These are phyloP conservation scores for Dactylellina drechsleri DNA, from an alignment of 2,329 filamentous ascomycete genomes.

Conservation along the genomic window DNA sequence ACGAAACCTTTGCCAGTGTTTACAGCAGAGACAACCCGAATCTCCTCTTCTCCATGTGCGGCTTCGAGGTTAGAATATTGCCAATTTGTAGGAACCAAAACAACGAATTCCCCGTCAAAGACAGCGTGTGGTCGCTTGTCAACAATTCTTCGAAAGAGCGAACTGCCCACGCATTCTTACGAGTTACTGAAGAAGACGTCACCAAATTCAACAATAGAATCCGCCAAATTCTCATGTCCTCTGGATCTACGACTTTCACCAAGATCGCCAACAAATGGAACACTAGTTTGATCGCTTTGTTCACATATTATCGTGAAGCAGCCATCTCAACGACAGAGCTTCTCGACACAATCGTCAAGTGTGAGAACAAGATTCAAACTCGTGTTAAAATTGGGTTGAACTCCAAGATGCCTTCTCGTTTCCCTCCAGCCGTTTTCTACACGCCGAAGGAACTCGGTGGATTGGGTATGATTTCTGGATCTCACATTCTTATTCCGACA, in stretches of 20 bases:
- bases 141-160: slow-evolving; percentile 97
- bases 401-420: slow-evolving; percentile 99
- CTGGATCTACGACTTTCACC: slow-evolving; percentile 98
- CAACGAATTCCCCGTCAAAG: slow-evolving; percentile 96
- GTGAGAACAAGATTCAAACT: slow-evolving; percentile 99
- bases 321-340: slow-evolving; percentile 94
- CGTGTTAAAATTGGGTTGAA: slow-evolving; percentile 98
- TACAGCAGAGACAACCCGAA: slow-evolving; percentile 99
- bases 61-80: slow-evolving; percentile 95
- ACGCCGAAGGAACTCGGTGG: slow-evolving; percentile 98
- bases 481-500: slow-evolving; percentile 94
- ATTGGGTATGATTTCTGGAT: slow-evolving; percentile 98
- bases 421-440: slow-evolving; percentile 98
- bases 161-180: slow-evolving; percentile 95
- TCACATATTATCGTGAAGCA: slow-evolving; percentile 98
- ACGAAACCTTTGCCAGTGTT: slow-evolving; percentile 97
- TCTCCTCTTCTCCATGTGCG: slow-evolving; percentile 94
- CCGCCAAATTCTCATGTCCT: slow-evolving; percentile 98
- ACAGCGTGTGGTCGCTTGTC: slow-evolving; percentile 97
- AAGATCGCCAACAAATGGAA: slow-evolving; percentile 99
- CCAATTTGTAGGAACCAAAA: slow-evolving; percentile 95
- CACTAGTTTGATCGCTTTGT: slow-evolving; percentile 93
- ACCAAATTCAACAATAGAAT: slow-evolving; percentile 99
- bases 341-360: slow-evolving; percentile 98
- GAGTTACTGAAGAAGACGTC: slow-evolving; percentile 97